Conservation (phyloP, 129 eudicot genomes). For the Kitagawia praeruptora region DNA sequence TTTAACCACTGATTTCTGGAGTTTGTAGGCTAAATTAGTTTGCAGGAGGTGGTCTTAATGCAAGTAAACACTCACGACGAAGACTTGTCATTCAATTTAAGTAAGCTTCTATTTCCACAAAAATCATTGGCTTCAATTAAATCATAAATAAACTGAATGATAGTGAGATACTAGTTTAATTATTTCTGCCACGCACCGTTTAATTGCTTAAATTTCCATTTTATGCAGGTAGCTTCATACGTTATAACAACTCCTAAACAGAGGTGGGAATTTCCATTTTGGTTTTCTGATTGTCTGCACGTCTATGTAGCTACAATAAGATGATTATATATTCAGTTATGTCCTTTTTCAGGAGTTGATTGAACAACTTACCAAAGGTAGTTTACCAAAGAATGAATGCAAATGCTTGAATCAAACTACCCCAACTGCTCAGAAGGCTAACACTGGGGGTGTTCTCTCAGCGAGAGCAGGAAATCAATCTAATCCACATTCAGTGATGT, state of each 20-base stretch:
- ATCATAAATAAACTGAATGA: background rate
- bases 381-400: too few relatives aligned
- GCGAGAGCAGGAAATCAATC: too few relatives aligned
- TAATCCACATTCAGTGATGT: too few relatives aligned
- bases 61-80: conserved; percentile 37
- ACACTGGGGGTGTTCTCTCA: too few relatives aligned
- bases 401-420: too few relatives aligned
- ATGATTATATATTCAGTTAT: too few relatives aligned
- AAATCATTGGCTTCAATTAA: background rate
- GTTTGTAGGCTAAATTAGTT: background rate
- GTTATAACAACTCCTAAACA: conserved; percentile 53
- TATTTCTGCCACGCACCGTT: background rate
- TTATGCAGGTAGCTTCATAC: conserved; percentile 55
- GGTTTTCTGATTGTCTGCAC: too few relatives aligned
- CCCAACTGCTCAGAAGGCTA: too few relatives aligned
- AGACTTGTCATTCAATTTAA: conserved; percentile 33
- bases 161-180: background rate
- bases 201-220: conserved; percentile 9
- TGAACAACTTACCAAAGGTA: too few relatives aligned
- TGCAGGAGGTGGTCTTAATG: conserved; percentile 63
- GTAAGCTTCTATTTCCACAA: conserved; percentile 28
- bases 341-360: too few relatives aligned
- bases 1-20: background rate
- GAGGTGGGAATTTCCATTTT: conserved; percentile 85
- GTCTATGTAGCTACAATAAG: too few relatives aligned